Conservation (phyloP, 805 yeast species). For the Wickerhamiella dianesei region DNA sequence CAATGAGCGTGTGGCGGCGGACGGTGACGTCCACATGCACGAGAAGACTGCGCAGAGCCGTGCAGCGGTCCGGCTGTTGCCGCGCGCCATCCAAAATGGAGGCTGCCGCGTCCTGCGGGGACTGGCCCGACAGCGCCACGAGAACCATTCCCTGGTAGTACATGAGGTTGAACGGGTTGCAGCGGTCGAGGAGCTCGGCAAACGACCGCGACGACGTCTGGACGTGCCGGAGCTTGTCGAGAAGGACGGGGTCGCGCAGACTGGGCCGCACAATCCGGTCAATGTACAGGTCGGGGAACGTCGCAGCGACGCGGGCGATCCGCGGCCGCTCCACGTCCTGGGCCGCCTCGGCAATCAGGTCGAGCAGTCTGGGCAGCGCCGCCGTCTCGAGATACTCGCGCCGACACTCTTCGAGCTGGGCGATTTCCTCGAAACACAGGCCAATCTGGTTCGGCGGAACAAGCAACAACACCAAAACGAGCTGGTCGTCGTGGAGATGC, state of each 20-base stretch:
- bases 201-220: slow-evolving; percentile 4
- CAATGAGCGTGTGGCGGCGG: background rate
- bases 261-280: slow-evolving; percentile 8
- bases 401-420: slow-evolving; percentile 4
- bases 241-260: slow-evolving; percentile 1
- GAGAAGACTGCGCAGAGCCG: slow-evolving; percentile 1
- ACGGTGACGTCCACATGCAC: background rate
- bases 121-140: slow-evolving; percentile 2
- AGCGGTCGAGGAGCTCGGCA: slow-evolving; percentile 7
- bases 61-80: background rate
- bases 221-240: slow-evolving; percentile 2
- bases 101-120: background rate
- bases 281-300: slow-evolving; percentile 8
- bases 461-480: slow-evolving; percentile 8
- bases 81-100: background rate
- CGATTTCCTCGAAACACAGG: slow-evolving; percentile 12
- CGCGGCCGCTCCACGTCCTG: slow-evolving; percentile 1
- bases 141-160: slow-evolving; percentile 12
- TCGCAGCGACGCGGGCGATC: slow-evolving; percentile 8
- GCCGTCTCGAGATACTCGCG: slow-evolving; percentile 4
- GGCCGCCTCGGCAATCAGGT: slow-evolving; percentile 1
- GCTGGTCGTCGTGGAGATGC: slow-evolving; percentile 1
- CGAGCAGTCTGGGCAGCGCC: slow-evolving; percentile 2
- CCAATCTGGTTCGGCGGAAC: slow-evolving; percentile 13
- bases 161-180: slow-evolving; percentile 14